Conservation (phyloP, 2,329 filamentous ascomycete genomes). For the Colletotrichum tofieldiae region DNA sequence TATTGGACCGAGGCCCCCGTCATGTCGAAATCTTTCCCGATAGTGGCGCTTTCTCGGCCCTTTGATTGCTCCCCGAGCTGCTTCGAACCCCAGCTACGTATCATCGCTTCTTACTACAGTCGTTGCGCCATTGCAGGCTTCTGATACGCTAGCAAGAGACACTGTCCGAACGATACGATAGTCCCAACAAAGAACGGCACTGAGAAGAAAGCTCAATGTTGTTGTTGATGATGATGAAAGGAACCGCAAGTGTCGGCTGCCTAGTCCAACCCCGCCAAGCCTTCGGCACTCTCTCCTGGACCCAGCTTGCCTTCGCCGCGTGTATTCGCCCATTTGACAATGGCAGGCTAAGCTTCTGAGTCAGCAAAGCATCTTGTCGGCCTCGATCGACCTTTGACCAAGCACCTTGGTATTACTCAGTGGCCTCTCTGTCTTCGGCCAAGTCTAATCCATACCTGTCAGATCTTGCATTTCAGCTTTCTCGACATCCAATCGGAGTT, state of each 20-base stretch:
- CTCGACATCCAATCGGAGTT: not conserved
- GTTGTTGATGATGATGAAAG: constrained; percentile 25
- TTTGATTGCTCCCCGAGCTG: constrained; percentile 5
- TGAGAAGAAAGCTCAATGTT: not conserved
- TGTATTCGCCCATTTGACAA: not conserved
- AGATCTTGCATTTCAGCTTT: constrained; percentile 6
- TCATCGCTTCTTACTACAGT: constrained; percentile 15
- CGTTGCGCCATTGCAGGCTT: not conserved
- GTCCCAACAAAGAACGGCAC: constrained; percentile 18
- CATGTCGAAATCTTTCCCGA: constrained; percentile 7
- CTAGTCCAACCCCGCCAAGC: constrained; percentile 18
- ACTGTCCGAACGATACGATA: not conserved
- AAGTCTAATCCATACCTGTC: not conserved
- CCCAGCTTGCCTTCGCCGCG: not conserved
- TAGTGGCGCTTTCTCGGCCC: constrained; percentile 28
- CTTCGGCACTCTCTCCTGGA: not conserved
- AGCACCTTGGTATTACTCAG: not conserved
- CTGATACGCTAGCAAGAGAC: constrained; percentile 1
- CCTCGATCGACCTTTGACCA: not conserved
- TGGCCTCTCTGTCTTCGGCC: not conserved
- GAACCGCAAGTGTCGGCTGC: not conserved
- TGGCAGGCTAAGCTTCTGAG: not conserved
- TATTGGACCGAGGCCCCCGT: constrained; percentile 19
- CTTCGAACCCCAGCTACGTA: constrained; percentile 8
- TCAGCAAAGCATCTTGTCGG: not conserved